phyloP scores from a whole-genome alignment of 345 rosid genomes.

The Pseudoturritis turrita region DNA sequence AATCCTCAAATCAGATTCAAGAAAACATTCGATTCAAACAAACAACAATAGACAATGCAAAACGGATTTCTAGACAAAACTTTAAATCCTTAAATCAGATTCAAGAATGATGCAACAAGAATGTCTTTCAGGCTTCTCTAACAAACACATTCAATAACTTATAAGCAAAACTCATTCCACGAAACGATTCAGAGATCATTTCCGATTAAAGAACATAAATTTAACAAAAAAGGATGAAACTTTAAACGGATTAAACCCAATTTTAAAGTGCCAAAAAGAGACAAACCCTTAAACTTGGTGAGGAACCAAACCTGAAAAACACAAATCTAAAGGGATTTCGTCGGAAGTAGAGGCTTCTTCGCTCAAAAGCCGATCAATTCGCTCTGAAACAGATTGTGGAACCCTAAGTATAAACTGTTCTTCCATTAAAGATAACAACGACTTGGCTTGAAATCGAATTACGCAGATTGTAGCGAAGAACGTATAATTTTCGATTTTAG shows the following conservation, averaged over 20 bases:
- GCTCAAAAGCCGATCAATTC: slow-evolving; percentile 64
- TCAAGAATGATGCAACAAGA: slow-evolving; percentile 7
- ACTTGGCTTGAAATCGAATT: not conserved
- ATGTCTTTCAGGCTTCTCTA: not conserved
- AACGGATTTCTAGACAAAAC: not conserved
- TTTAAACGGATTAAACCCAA: not conserved
- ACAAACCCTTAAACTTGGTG: not conserved
- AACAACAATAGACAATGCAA: not conserved
- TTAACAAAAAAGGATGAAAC: not conserved
- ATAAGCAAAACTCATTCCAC: too few relatives aligned
- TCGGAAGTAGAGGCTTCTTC: slow-evolving; percentile 62
- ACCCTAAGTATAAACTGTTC: slow-evolving; percentile 94
- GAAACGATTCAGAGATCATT: not conserved
- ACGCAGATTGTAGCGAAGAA: not conserved
- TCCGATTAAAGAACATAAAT: not conserved
- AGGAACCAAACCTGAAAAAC: slow-evolving; percentile 58
- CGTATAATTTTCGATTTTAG: not conserved
- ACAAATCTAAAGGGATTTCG: slow-evolving; percentile 79
- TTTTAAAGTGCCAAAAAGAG: not conserved
- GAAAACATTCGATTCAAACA: too few relatives aligned
- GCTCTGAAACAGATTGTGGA: slow-evolving; percentile 85
- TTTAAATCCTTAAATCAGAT: not conserved
- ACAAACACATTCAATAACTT: not conserved
- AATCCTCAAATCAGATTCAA: not conserved
- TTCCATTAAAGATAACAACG: slow-evolving; percentile 45